Base-by-base conservation (phyloP, 1,284 basidiomycete genomes). In the Salmacisia buchloeana region DNA sequence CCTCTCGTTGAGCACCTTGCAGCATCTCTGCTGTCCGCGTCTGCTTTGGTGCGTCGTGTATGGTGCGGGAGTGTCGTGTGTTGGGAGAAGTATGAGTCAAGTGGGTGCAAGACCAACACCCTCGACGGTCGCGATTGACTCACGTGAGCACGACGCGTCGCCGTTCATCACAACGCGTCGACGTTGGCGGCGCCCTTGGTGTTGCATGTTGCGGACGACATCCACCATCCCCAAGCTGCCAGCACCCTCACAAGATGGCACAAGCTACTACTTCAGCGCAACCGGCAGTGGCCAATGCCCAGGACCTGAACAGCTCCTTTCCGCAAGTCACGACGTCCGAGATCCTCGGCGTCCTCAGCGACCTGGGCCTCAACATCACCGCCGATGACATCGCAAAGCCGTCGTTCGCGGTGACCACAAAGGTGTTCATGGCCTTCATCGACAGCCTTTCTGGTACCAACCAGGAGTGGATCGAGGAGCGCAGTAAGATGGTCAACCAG, bases 331-430 rank as follows among this genome's bases (percentile, higher is more conserved):
- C 67, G 56, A 71, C 68, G 25, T 69, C 71, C 41, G 75, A 75
- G 60, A 65, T 77, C 5, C 58, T 74, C n/a, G 68, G 68, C 10
- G 72, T 75, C 1, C 65, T 77, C 34, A 64, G 66, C 33, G 72
- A 77, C 60, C 69, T 77, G 66, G 71, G 69, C 10, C 65, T 75
- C 13, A 58, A 59, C 12, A 66, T 72, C 46, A 70, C 68, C 1
- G 66, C 70, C 25, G 73, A 77, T 45, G 73, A 77, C 41, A 58
- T 77, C 29, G 69, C 68, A 10, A 71, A 69, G 52, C 75, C 75
- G 2, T 69, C 70, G 36, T 64, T 68, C 1, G 63, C 67, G 39
- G 69, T 73, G 31, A 72, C 69, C 2, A 70, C 73, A 49, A 66
- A 65, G 31, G 68, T 72, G 29, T 76, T 71, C 59, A 66, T 72